Evolutionary conservation across 805 yeast species (phyloP).

Genomic region (Metschnikowia shivogae): DNA sequence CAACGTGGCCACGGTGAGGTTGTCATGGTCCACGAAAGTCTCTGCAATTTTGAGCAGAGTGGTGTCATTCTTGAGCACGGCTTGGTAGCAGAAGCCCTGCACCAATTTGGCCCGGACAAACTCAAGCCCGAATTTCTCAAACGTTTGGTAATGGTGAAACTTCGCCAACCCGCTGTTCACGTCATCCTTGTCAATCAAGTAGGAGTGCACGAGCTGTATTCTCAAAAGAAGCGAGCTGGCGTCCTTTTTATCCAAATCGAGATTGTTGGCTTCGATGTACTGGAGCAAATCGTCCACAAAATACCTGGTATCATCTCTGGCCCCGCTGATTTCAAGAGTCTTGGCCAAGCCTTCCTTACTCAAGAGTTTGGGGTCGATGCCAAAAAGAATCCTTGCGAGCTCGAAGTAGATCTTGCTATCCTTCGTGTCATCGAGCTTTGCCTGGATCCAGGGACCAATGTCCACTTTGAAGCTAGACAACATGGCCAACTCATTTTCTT

Average conservation of each 20-base stretch:
- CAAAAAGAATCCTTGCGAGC: conserved; percentile 10
- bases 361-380: conserved; percentile 12
- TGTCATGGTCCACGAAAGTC: conserved; percentile 26
- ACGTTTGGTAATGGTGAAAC: conserved; percentile 37
- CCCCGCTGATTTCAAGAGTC: not conserved
- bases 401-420: not conserved
- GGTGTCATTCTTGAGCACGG: conserved; percentile 26
- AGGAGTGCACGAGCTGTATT: conserved; percentile 27
- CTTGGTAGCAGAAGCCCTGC: conserved; percentile 37
- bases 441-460: not conserved
- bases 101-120: conserved; percentile 39
- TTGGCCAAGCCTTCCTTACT: conserved; percentile 12
- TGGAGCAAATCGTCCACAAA: conserved; percentile 14
- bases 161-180: conserved; percentile 31
- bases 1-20: conserved; percentile 29
- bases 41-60: conserved; percentile 36
- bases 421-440: not conserved
- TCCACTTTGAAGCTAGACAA: not conserved
- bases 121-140: conserved; percentile 37
- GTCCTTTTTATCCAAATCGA: conserved; percentile 23
- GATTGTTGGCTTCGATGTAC: conserved; percentile 19
- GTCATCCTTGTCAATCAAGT: conserved; percentile 29
- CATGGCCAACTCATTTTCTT: not conserved
- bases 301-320: not conserved
- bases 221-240: conserved; percentile 31